Evolutionary conservation across 225 moss, liverwort and hornwort species (phyloP).

Genomic region (Anthoceros angustus): DNA sequence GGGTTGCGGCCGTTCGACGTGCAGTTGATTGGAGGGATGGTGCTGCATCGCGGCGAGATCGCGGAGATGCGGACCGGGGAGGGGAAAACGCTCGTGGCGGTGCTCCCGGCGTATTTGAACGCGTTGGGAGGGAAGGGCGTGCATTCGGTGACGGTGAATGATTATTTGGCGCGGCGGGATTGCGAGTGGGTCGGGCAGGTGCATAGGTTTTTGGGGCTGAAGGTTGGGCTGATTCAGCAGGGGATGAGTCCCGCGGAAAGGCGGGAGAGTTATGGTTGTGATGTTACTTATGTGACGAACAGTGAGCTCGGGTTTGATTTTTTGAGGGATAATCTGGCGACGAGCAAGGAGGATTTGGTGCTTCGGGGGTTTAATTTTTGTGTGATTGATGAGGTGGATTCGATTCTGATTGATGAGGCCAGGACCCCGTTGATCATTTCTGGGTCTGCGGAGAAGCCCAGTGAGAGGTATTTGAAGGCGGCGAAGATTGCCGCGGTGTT

Average conservation of each 20-base stretch:
- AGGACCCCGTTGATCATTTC: slow-evolving; percentile 94
- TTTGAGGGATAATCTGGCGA: slow-evolving; percentile 83
- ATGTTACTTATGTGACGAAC: slow-evolving; percentile 88
- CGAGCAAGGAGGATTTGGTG: slow-evolving; percentile 86
- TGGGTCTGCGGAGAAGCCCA: slow-evolving; percentile 90
- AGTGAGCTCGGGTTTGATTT: slow-evolving; percentile 98
- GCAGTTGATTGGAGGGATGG: slow-evolving; percentile 86
- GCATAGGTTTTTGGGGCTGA: slow-evolving; percentile 82
- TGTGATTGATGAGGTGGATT: slow-evolving; percentile 96
- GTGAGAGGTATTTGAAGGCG: slow-evolving; percentile 87
- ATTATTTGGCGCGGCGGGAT: slow-evolving; percentile 90
- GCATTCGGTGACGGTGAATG: slow-evolving; percentile 95
- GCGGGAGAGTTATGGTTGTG: slow-evolving; percentile 60
- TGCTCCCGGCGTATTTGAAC: slow-evolving; percentile 83
- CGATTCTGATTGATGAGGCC: slow-evolving; percentile 89
- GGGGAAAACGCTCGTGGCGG: slow-evolving; percentile 92
- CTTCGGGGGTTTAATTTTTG: slow-evolving; percentile 89
- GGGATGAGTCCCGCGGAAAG: slow-evolving; percentile 80
- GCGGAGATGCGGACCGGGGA: slow-evolving; percentile 98
- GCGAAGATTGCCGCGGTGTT: slow-evolving; percentile 79
- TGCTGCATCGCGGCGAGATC: slow-evolving; percentile 81
- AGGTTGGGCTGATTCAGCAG: slow-evolving; percentile 94
- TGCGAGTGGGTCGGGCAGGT: slow-evolving; percentile 99
- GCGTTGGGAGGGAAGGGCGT: slow-evolving; percentile 67
- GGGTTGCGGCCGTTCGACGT: slow-evolving; percentile 93